Conservation (phyloP, 2,329 filamentous ascomycete genomes). For the Sordariomycetes sp. region DNA sequence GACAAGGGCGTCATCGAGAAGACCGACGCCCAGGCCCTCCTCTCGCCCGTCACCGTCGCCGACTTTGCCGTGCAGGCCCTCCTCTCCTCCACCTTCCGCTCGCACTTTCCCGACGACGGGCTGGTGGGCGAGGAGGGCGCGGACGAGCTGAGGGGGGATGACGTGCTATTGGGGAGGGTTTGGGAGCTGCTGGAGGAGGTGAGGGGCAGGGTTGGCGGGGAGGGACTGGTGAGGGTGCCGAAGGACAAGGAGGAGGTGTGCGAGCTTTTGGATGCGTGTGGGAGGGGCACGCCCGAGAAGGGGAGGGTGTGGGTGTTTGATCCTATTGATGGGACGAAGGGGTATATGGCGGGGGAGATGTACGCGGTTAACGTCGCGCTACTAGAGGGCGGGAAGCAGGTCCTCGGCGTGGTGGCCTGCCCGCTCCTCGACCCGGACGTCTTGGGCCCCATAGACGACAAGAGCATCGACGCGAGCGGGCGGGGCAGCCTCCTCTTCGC, state of each 20-base stretch:
- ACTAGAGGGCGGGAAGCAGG: conserved; percentile 36
- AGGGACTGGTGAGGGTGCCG: conserved; percentile 17
- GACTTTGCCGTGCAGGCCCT: conserved; percentile 50
- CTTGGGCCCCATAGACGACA: conserved; percentile 27
- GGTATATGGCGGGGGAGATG: conserved; percentile 40
- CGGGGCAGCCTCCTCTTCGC: conserved; percentile 41
- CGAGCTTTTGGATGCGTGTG: conserved; percentile 41
- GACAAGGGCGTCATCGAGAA: conserved; percentile 43
- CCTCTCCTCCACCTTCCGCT: conserved; percentile 36
- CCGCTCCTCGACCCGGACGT: conserved; percentile 31
- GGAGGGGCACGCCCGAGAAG: conserved; percentile 22
- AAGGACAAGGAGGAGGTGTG: conserved; percentile 33
- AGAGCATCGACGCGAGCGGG: conserved; percentile 28
- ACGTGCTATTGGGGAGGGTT: conserved; percentile 31
- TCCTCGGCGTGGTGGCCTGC: conserved; percentile 37
- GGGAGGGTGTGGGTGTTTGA: conserved; percentile 48
- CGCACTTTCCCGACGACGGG: conserved; percentile 36
- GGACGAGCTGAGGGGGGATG: conserved; percentile 30
- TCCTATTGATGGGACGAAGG: conserved; percentile 50
- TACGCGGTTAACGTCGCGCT: conserved; percentile 49
- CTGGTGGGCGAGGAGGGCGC: conserved; percentile 49
- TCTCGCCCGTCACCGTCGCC: conserved; percentile 46
- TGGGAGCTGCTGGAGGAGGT: conserved; percentile 28
- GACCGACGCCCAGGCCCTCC: conserved; percentile 23
- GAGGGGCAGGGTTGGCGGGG: conserved; percentile 11